Base-by-base conservation (phyloP, 768 basidiomycete species). In the Leccinellum rugosiceps region DNA sequence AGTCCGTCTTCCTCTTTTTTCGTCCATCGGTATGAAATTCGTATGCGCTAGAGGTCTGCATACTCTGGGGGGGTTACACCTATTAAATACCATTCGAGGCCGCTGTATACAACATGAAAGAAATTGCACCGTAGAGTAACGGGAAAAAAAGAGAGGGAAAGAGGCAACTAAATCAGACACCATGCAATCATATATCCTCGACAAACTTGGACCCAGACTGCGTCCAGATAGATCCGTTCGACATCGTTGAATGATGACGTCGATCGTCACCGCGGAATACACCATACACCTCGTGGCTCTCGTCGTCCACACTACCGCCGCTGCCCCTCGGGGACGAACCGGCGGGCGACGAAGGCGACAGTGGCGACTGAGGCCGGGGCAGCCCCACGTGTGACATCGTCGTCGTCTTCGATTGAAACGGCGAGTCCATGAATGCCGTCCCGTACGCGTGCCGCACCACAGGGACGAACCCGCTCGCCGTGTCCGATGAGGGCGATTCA, bases 151-250 rank as follows among this genome's bases (percentile, higher is more conserved):
- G 9, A 41, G 10, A 19, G 11, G n/a, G n/a, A n/a, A 2, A 41
- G 5, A 9, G 41, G 41, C 17, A 43, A 10, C 41, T 19, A 43
- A 43, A 9, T 43, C 19, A 6, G 5, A 19, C 19, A 11, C 41
- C n/a, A 10, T 43, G 10, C n/a, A 5, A n/a, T 60, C 50, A 69
- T 53, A 69, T 58, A 58, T 68, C 63, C 62, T 82, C 81, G 26
- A 81, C 67, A 56, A 82, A 82, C 65, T 78, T 82, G 17, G 79
- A 77, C 14, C 80, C 81, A n/a, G 74, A 74, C 52, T 78, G 75
- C 11, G 79, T 77, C 61, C 71, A 73, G 60, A 74, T 61, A 21
- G 76, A 70, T 47, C 58, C 50, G 14, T 56, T 58, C 23, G 68
- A 71, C 61, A 68, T 50, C 14, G 51, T 49, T 35, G 68, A 68